A percentile compares a stretch with the other conserved stretches of the same genome.
Conservation (phyloP, 148 eudicot species). For the Spergularia marina region DNA sequence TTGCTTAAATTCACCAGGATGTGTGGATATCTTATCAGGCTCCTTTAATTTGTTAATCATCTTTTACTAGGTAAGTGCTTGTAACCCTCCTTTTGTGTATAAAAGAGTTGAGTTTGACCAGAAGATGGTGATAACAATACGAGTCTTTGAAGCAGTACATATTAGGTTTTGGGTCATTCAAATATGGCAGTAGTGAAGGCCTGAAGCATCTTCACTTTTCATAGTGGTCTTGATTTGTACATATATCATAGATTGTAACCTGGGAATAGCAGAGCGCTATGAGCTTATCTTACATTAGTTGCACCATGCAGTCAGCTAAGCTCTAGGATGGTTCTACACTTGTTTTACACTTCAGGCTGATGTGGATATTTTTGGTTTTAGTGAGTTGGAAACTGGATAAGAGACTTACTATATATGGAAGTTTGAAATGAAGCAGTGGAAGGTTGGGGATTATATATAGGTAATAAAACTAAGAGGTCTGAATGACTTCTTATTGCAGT, state of each 20-base stretch:
- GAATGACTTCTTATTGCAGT: too few species aligned
- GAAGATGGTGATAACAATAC: neutral
- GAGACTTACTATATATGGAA: too few species aligned
- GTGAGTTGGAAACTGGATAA: too few species aligned
- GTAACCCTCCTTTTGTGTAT: neutral
- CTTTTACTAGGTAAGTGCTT: neutral
- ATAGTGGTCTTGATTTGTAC: neutral
- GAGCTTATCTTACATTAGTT: neutral
- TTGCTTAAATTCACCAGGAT: neutral
- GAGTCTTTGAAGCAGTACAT: neutral
- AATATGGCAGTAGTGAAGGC: neutral
- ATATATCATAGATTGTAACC: neutral
- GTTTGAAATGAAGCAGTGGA: too few species aligned
- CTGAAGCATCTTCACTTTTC: too few species aligned
- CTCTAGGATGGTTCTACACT: neutral
- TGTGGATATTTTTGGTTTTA: too few species aligned
- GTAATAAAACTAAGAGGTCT: too few species aligned
- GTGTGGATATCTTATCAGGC: neutral
- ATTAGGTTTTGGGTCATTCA: neutral
- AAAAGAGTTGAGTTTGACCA: neutral
- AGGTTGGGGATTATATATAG: too few species aligned
- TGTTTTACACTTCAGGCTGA: too few species aligned
- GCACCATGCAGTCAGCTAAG: neutral
- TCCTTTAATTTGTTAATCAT: neutral
- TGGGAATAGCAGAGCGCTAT: neutral